Evolutionary conservation across 164 flowering plant genomes (phyloP).

Genomic region (Chloranthus sessilifolius): DNA sequence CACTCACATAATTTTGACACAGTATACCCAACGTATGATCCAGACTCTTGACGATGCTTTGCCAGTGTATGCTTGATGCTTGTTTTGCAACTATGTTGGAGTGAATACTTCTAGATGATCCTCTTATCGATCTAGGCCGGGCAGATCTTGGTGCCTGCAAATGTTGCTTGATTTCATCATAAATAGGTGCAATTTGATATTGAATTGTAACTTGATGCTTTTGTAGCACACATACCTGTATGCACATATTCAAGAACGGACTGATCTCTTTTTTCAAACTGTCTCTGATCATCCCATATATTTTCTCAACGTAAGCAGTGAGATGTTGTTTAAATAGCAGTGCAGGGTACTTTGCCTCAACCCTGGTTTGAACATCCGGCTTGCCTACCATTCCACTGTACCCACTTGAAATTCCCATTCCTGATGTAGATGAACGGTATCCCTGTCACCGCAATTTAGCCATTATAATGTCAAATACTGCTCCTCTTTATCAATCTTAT

Average conservation of each 20-base stretch:
- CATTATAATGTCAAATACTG: too few relatives aligned
- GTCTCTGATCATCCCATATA: slow-evolving; percentile 85
- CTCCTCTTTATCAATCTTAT: too few relatives aligned
- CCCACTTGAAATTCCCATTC: slow-evolving; percentile 59
- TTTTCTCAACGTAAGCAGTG: slow-evolving; percentile 80
- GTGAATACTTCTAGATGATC: slow-evolving; percentile 55
- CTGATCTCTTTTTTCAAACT: slow-evolving; percentile 74
- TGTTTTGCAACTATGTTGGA: slow-evolving; percentile 57
- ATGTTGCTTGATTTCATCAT: slow-evolving; percentile 12
- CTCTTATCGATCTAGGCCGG: slow-evolving; percentile 55
- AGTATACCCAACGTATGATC: slow-evolving; percentile 38
- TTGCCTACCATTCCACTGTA: slow-evolving; percentile 77
- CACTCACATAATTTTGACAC: slow-evolving; percentile 54
- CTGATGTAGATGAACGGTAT: slow-evolving; percentile 43
- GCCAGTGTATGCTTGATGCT: slow-evolving; percentile 68
- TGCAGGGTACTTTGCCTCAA: slow-evolving; percentile 90
- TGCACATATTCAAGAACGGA: slow-evolving; percentile 61
- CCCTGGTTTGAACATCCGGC: slow-evolving; percentile 40
- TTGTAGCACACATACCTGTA: slow-evolving; percentile 46
- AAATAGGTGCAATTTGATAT: not conserved
- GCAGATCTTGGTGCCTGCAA: slow-evolving; percentile 67
- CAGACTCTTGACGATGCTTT: slow-evolving; percentile 56
- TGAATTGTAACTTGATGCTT: slow-evolving; percentile 1
- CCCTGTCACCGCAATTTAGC: slow-evolving; percentile 49
- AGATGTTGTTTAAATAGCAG: slow-evolving; percentile 82